phyloP scores from a whole-genome alignment of 2,329 filamentous ascomycete species.

The Sporothrix mexicana region DNA sequence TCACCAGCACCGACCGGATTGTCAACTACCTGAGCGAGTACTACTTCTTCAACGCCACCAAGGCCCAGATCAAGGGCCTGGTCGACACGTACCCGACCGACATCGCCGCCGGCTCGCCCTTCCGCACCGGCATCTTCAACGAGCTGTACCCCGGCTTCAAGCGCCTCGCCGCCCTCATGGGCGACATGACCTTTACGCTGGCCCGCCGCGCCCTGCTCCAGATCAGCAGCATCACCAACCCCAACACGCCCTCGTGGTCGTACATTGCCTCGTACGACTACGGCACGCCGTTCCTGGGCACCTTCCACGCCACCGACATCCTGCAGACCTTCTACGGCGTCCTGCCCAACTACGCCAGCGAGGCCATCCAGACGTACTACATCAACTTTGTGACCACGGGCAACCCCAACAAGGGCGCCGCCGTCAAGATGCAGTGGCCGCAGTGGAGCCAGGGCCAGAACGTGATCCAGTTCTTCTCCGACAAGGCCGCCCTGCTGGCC shows the following conservation, averaged over 20 bases:
- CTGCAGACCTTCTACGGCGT: constrained; percentile 72
- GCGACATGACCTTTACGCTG: constrained; percentile 77
- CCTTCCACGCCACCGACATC: constrained; percentile 75
- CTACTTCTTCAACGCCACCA: constrained; percentile 65
- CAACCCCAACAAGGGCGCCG: constrained; percentile 67
- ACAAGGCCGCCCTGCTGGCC: constrained; percentile 37
- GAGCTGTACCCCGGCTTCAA: constrained; percentile 79
- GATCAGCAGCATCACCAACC: constrained; percentile 52
- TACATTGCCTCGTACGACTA: constrained; percentile 76
- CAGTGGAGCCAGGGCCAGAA: constrained; percentile 52
- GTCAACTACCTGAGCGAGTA: constrained; percentile 65
- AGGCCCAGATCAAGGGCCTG: constrained; percentile 58
- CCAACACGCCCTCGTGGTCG: constrained; percentile 70
- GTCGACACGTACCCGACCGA: constrained; percentile 67
- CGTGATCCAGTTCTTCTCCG: constrained; percentile 55
- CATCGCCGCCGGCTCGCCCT: constrained; percentile 68
- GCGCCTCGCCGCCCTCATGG: constrained; percentile 74
- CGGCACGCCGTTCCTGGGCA: constrained; percentile 74
- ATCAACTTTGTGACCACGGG: constrained; percentile 72
- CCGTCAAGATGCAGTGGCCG: constrained; percentile 52
- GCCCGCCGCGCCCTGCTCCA: constrained; percentile 69
- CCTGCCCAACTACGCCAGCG: constrained; percentile 65
- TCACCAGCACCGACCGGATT: constrained; percentile 65
- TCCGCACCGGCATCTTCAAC: constrained; percentile 70
- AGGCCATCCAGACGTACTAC: constrained; percentile 71